These are phyloP conservation scores for Boletus rubescentipes DNA, from an alignment of 768 basidiomycete species.

Conservation along the genomic window DNA sequence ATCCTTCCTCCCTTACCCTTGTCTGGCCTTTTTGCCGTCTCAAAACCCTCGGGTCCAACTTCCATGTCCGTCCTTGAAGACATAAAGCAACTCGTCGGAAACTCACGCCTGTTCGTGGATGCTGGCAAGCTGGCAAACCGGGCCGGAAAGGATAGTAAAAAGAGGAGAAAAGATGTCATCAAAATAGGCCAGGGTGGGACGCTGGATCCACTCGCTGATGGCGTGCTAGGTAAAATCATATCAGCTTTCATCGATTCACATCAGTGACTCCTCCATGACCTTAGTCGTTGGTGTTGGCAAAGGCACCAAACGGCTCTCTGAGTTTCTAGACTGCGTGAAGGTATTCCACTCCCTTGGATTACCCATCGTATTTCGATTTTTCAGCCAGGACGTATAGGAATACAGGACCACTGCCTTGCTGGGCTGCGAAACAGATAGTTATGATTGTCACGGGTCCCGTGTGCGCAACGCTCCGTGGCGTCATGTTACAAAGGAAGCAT, in stretches of 20 bases:
- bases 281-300: slow-evolving; percentile 86
- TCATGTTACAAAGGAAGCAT: slow-evolving; percentile 76
- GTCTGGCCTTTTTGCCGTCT: slow-evolving; percentile 82
- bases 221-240: slow-evolving; percentile 71
- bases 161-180: slow-evolving; percentile 43
- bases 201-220: slow-evolving; percentile 94
- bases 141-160: slow-evolving; percentile 46
- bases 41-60: slow-evolving; percentile 90
- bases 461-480: slow-evolving; percentile 77
- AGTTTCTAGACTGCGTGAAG: slow-evolving; percentile 89
- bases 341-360: slow-evolving; percentile 37
- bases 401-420: slow-evolving; percentile 88
- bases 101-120: slow-evolving; percentile 77
- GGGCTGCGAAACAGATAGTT: slow-evolving; percentile 93
- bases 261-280: slow-evolving; percentile 2
- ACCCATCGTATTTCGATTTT: slow-evolving; percentile 10
- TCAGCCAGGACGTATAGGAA: slow-evolving; percentile 53
- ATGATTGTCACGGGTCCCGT: slow-evolving; percentile 85
- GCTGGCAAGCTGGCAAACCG: slow-evolving; percentile 51
- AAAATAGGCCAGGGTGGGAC: slow-evolving; percentile 96
- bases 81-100: slow-evolving; percentile 74
- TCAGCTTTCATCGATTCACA: not conserved
- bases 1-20: slow-evolving; percentile 54
- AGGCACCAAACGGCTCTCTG: slow-evolving; percentile 82
- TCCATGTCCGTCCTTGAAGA: slow-evolving; percentile 90